These are phyloP conservation scores for Phytophthora palmivora DNA, from an alignment of 352 stramenopile species.

Conservation along the genomic window DNA sequence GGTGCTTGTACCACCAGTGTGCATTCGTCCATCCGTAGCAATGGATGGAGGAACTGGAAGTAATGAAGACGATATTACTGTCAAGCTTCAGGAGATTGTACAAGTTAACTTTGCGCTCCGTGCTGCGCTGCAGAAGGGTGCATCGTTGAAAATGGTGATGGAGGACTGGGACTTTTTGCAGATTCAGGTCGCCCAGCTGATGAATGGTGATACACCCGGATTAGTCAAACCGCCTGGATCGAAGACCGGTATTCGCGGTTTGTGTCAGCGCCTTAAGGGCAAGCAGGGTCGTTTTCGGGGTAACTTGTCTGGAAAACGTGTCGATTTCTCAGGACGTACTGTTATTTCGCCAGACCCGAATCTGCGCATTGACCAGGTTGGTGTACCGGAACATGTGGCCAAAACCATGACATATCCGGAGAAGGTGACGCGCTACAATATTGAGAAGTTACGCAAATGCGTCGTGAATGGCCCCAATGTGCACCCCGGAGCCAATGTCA, in stretches of 20 bases:
- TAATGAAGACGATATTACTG: conserved; percentile 99
- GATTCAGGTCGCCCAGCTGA: conserved; percentile 97
- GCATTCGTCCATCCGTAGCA: conserved; percentile 98
- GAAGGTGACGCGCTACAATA: conserved; percentile 98
- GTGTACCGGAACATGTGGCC: conserved; percentile 95
- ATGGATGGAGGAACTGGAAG: conserved; percentile 96
- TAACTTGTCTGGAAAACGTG: conserved; percentile 98
- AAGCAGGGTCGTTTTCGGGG: conserved; percentile 98
- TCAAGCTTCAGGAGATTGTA: conserved; percentile 99
- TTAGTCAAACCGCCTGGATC: conserved; percentile 94
- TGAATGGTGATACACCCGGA: conserved; percentile 99
- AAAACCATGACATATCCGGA: conserved; percentile 99
- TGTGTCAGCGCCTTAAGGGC: conserved; percentile 98
- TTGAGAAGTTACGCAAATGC: conserved; percentile 95
- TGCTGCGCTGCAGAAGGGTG: conserved; percentile 94
- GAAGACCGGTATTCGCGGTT: conserved; percentile 95
- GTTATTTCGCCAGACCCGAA: conserved; percentile 99
- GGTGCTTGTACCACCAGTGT: conserved; percentile 98
- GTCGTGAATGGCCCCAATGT: conserved; percentile 96
- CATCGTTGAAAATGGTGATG: conserved; percentile 98
- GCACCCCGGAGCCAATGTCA: conserved; percentile 97
- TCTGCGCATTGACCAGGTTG: conserved; percentile 94
- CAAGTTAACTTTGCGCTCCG: conserved; percentile 98
- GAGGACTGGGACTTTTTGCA: conserved; percentile 99
- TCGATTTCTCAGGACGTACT: conserved; percentile 99